Conservation (phyloP, 2,329 filamentous ascomycete genomes). For the Claviceps arundinis region DNA sequence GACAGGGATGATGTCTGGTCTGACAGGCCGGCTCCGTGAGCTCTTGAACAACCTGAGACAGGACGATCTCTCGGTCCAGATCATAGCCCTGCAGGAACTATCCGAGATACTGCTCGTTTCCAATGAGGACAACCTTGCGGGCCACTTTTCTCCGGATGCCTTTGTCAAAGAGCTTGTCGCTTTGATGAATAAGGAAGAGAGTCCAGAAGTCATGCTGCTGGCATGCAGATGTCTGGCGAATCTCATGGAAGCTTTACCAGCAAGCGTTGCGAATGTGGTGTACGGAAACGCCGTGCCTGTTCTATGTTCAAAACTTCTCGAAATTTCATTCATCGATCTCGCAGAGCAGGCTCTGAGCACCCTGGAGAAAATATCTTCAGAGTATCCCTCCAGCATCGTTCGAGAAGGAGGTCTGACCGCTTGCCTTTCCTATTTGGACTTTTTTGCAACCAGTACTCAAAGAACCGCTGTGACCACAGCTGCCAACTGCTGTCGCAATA, state of each 20-base stretch:
- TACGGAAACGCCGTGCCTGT: conserved; percentile 95
- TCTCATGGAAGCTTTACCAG: conserved; percentile 89
- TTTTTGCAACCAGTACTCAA: conserved; percentile 95
- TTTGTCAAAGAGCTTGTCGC: conserved; percentile 90
- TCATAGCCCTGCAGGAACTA: conserved; percentile 84
- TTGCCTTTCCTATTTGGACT: conserved; percentile 92
- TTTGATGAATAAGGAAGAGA: conserved; percentile 90
- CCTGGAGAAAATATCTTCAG: conserved; percentile 90
- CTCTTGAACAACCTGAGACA: conserved; percentile 63
- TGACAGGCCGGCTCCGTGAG: conserved; percentile 66
- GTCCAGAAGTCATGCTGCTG: conserved; percentile 92
- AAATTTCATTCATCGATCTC: conserved; percentile 94
- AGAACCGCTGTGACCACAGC: conserved; percentile 93
- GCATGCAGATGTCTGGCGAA: conserved; percentile 94
- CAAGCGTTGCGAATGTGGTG: conserved; percentile 87
- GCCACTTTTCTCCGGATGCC: conserved; percentile 85
- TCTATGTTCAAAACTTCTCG: conserved; percentile 83
- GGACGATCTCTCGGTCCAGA: conserved; percentile 78
- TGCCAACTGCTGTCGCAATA: conserved; percentile 95
- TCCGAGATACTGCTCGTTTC: conserved; percentile 89
- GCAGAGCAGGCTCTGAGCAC: conserved; percentile 96
- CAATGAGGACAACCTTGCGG: conserved; percentile 90
- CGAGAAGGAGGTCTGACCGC: conserved; percentile 89
- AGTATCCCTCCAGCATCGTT: conserved; percentile 90
- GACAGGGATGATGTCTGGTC: conserved; percentile 82